Evolutionary conservation across 2,329 filamentous ascomycete genomes (phyloP).

Genomic region (Lachnellula suecica): DNA sequence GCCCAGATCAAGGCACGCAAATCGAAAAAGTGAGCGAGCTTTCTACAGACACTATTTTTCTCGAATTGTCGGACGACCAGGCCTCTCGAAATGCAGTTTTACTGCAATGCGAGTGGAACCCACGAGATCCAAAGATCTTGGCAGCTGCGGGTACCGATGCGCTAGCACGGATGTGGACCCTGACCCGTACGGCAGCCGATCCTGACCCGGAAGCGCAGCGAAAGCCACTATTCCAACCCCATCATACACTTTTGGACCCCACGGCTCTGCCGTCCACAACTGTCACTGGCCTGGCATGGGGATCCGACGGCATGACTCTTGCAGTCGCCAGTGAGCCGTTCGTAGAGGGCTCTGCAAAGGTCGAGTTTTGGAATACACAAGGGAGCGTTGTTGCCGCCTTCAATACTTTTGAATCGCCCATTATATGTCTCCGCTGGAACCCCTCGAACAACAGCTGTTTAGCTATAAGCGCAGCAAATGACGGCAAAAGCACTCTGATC

Average conservation of each 20-base stretch:
- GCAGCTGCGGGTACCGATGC: constrained; percentile 68
- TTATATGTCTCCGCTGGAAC: constrained; percentile 63
- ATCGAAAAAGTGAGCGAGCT: constrained; percentile 64
- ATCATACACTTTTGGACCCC: constrained; percentile 51
- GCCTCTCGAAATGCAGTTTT: constrained; percentile 55
- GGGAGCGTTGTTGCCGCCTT: constrained; percentile 52
- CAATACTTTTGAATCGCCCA: constrained; percentile 58
- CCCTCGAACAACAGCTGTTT: constrained; percentile 54
- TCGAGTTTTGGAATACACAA: constrained; percentile 56
- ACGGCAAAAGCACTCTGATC: constrained; percentile 51
- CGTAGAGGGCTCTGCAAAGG: constrained; percentile 46
- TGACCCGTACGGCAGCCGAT: constrained; percentile 51
- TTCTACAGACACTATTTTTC: constrained; percentile 57
- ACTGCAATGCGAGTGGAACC: constrained; percentile 70
- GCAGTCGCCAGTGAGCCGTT: constrained; percentile 56
- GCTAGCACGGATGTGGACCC: constrained; percentile 68
- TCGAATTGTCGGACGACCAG: constrained; percentile 47
- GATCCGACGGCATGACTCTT: constrained; percentile 53
- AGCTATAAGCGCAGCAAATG: constrained; percentile 55
- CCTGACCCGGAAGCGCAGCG: constrained; percentile 33
- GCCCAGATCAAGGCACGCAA: constrained; percentile 63
- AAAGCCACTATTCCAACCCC: constrained; percentile 30
- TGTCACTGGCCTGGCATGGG: constrained; percentile 62
- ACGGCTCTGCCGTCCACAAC: constrained; percentile 51
- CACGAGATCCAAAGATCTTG: constrained; percentile 62